Base-by-base conservation (phyloP, 768 basidiomycete species). In the Phylloporus scabripes region DNA sequence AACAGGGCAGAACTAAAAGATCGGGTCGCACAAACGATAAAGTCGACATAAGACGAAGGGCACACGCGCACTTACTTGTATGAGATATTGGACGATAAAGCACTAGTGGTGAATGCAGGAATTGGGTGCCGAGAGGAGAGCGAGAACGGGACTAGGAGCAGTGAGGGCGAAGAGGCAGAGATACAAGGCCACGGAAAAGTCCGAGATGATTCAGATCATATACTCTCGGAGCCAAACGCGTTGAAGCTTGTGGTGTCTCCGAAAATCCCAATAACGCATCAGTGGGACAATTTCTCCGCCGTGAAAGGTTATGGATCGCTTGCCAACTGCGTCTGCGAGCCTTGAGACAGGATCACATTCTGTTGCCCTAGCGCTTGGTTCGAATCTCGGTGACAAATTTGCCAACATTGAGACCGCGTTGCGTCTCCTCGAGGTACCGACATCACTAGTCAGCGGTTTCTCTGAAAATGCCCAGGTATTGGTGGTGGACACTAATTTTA, bases 341-440 rank as follows among this genome's bases (percentile, higher is more conserved):
- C 12, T 10, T 1, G 42, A 50, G 29, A 8, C 12, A 8, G 20
- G 14, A 5, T 1, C 8, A 2, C 72, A 74, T 48, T 70, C 55
- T 1, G 85, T 75, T 3, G 82, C 82, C 8, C 76, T 98, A 31
- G 91, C 90, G 1, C 66, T 98, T 1, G 95, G 95, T 0, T 87
- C 92, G 4, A 98, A 98, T 61, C 74, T 97, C 0, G 92, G 92
- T 0, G 92, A 96, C 66, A 74, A 87, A 6, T 85, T 92, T 54
- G 75, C 74, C 20, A 87, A 96, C 61, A 86, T 98, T 54, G 84
- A 87, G 58, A 69, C 72, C 31, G 92, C 94, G 0, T 71, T 97
- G 7, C 77, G 81, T 15, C 64, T 84, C 17, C 74, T 97, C 5
- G 87, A 91, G 60, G 60, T 66, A 11, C 79, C 78, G 0, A 54